phyloP scores from a whole-genome alignment of 208 protist genomes.

The Leishmania martiniquensis region DNA sequence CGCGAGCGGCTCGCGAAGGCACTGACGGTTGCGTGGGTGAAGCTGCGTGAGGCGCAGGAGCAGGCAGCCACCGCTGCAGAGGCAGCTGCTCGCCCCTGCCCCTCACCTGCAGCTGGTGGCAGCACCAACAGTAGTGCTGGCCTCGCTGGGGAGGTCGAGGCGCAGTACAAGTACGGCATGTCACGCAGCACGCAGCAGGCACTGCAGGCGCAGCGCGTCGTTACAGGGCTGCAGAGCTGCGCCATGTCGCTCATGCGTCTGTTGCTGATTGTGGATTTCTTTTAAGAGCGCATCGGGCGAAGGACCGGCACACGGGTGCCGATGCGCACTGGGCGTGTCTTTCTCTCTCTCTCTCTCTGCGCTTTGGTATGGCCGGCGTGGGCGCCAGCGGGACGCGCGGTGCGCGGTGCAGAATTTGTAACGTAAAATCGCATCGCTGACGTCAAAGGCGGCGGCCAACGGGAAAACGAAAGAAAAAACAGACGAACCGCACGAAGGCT shows the following conservation, averaged over 20 bases:
- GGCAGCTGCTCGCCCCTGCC: neutral
- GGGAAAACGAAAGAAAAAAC: neutral
- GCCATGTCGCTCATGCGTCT: conserved; percentile 68
- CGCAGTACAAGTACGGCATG: conserved; percentile 9
- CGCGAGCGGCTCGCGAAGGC: conserved; percentile 57
- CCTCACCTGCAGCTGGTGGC: neutral
- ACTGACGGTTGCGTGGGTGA: conserved; percentile 39
- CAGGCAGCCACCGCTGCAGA: neutral
- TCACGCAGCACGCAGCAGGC: conserved; percentile 16
- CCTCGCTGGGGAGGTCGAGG: conserved; percentile 17
- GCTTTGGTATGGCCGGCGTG: neutral
- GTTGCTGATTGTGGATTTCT: conserved; percentile 74
- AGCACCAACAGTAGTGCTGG: neutral
- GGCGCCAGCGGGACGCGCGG: neutral
- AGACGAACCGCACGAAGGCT: neutral
- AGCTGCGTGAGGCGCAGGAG: conserved; percentile 37
- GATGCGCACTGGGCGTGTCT: neutral
- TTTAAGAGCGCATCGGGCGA: conserved; percentile 13
- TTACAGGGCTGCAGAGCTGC: conserved; percentile 66
- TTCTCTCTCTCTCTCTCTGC: neutral
- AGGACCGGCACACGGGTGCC: neutral
- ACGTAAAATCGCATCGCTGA: neutral
- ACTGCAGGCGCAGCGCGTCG: conserved; percentile 31
- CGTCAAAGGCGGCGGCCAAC: neutral
- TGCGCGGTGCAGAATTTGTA: neutral